Evolutionary conservation across 805 yeast genomes (phyloP), one percentile per base, ranked within the genome.

Genomic region (Schizosaccharomyces pombe): DNA sequence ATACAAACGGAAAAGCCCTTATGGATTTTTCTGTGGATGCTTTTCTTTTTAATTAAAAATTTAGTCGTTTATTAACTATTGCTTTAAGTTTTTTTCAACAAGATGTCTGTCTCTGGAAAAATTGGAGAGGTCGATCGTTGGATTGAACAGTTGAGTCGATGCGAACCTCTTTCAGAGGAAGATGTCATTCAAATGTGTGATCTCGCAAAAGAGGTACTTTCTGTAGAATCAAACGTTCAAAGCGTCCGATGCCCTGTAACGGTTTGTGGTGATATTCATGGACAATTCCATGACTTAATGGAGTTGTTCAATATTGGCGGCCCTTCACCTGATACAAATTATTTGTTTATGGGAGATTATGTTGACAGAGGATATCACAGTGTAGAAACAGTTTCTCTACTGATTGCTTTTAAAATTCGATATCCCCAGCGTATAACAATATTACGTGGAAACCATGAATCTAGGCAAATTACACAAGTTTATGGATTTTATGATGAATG

Each of bases 401-500:
- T 89, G 51, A 65, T 89, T 47, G 77, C 87, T 55, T 75, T 83
- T 60, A 89, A 89, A 63, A 77, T 89, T 24, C 70, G 95, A 59
- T 87, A 85, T 62, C 96, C 96, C 0, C 96, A 87, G 65, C 70
- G 93, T 55, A 77, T 89, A 34, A 82, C 82, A 19, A 68, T 89
- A 47, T 82, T 89, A 30, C 72, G 98, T 57, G 98, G 98, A 0
- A 89, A 89, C 67, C 98, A 89, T 66, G 98, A 89, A 65, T 79
- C 89, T 22, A 71, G 97, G 52, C 96, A 87, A 60, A 89, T 89
- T 61, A 89, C 97, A 0, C 81, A 89, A 11, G 94, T 87, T 4
- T 89, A 89, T 66, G 98, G 98, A 16, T 89, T 89, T 64, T 89
- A 89, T 66, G 97, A 89, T 65, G 98, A 89, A 65, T 85, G 95